Evolutionary conservation across 1,284 basidiomycete species (phyloP).

Genomic region (Heterobasidion annosum): DNA sequence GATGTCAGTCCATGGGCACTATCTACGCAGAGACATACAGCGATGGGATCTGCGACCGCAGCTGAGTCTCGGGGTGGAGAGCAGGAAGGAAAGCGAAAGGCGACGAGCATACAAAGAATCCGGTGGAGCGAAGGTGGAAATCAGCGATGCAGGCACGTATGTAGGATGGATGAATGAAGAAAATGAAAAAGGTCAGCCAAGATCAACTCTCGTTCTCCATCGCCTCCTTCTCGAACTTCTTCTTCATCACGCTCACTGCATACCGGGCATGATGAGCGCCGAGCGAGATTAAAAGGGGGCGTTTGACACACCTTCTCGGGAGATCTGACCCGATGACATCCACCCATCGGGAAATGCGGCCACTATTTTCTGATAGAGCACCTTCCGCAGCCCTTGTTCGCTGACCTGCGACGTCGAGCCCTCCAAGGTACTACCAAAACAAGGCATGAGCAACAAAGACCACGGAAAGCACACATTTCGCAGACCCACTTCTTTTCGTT

Average conservation of each 20-base stretch:
- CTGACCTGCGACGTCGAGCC: slow-evolving; percentile 60
- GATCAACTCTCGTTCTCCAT: slow-evolving; percentile 36
- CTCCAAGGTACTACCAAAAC: slow-evolving; percentile 44
- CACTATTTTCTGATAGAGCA: slow-evolving; percentile 76
- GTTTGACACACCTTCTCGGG: slow-evolving; percentile 36
- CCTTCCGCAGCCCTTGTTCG: slow-evolving; percentile 70
- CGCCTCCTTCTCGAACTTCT: slow-evolving; percentile 57
- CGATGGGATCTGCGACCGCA: background rate
- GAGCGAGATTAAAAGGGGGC: slow-evolving; percentile 8
- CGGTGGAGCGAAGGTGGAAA: background rate
- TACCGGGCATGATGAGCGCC: background rate
- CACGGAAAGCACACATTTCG: slow-evolving; percentile 1
- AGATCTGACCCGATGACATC: slow-evolving; percentile 45
- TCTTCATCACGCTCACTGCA: slow-evolving; percentile 72
- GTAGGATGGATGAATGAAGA: background rate
- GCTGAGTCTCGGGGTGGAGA: background rate
- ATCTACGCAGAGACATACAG: background rate
- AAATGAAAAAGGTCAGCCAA: background rate
- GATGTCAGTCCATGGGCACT: too few species aligned
- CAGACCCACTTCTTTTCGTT: slow-evolving; percentile 74
- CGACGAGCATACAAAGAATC: background rate
- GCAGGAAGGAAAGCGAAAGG: background rate
- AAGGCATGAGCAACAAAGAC: slow-evolving; percentile 4
- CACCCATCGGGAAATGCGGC: slow-evolving; percentile 68
- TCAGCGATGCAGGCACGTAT: background rate